These are phyloP conservation scores for Colletotrichum musae DNA, from an alignment of 2,329 filamentous ascomycete species.

Conservation along the genomic window DNA sequence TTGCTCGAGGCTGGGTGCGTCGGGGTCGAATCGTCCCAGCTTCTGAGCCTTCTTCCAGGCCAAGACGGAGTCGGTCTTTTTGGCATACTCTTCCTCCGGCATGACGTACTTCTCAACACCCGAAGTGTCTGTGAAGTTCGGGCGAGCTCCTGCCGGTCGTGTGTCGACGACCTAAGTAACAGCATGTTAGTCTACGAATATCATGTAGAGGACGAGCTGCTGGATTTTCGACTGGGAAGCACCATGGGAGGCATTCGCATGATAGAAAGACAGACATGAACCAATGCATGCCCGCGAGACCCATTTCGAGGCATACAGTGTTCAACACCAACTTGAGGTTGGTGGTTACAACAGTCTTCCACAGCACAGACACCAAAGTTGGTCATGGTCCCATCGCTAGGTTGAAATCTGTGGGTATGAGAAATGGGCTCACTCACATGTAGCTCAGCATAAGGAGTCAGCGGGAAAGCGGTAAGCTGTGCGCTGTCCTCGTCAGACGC, in stretches of 20 bases:
- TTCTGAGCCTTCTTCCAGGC: conserved; percentile 97
- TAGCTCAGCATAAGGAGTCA: conserved; percentile 83
- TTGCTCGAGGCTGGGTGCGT: conserved; percentile 80
- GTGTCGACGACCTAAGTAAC: conserved; percentile 79
- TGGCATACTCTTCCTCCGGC: conserved; percentile 88
- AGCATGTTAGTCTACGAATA: neutral
- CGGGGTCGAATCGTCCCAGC: conserved; percentile 94
- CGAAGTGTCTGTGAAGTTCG: conserved; percentile 86
- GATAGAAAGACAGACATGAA: conserved; percentile 10
- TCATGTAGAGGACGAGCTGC: neutral
- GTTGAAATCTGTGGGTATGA: neutral
- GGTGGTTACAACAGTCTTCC: neutral
- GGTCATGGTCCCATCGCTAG: neutral
- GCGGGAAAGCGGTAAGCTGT: conserved; percentile 74
- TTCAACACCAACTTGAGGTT: neutral
- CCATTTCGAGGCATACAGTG: neutral
- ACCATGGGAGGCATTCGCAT: conserved; percentile 14
- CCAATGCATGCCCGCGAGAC: conserved; percentile 4
- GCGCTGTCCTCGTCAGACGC: conserved; percentile 81
- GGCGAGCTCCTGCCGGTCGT: conserved; percentile 80
- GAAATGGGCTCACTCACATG: conserved; percentile 72
- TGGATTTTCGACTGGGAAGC: conserved; percentile 2
- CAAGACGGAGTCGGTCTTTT: conserved; percentile 88
- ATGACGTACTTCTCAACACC: conserved; percentile 91
- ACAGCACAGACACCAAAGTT: conserved; percentile 1